Base-by-base conservation (phyloP, 441 rosid species). In the Erodium trifolium region DNA sequence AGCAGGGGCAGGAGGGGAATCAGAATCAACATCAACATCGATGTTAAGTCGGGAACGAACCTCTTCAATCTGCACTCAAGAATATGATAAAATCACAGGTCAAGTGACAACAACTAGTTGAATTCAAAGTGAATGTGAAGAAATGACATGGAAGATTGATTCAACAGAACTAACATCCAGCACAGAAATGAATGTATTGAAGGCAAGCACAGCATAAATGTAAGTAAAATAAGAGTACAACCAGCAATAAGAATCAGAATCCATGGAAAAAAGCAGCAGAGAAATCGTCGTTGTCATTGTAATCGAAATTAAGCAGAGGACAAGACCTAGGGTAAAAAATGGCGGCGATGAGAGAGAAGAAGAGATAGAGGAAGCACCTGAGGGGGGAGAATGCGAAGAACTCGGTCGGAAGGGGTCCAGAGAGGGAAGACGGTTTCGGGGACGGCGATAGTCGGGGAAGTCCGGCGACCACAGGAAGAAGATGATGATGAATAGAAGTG, bases 401-500 rank as follows among this genome's bases (percentile, higher is more conserved):
- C 77, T 74, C 83, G 83, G 66, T 80, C 78, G 35, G 83, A 74
- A 27, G 83, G 83, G 9, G 53, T 77, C 83, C 83, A 80, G 64
- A 34, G 64, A 65, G 71, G 68, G 19, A 68, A 70, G 49, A 80
- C 75, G 14, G 80, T 69, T 13, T 77, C 73, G 7, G 80, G 78
- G 7, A 70, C 37, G 31, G 77, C 64, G 64, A 59, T 2, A 18
- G 34, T 19, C 8, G 29, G 27, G 11, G 29, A 17, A 17, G 27
- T 17, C 64, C 29, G 47, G 39, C 66, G 75, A 59, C 72, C 14
- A 59, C 67, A 65, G 70, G 41, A 37, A 7, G 41, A 37, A 37
- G 41, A 37, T 1, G 41, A 37, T 37, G 66, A 60, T 63, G 65
- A 31, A 23, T 59, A 35, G 23, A 68, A 17, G 51, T 68, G 23